Conservation (phyloP, 331 rosid species). For the Stylosanthes scabra region DNA sequence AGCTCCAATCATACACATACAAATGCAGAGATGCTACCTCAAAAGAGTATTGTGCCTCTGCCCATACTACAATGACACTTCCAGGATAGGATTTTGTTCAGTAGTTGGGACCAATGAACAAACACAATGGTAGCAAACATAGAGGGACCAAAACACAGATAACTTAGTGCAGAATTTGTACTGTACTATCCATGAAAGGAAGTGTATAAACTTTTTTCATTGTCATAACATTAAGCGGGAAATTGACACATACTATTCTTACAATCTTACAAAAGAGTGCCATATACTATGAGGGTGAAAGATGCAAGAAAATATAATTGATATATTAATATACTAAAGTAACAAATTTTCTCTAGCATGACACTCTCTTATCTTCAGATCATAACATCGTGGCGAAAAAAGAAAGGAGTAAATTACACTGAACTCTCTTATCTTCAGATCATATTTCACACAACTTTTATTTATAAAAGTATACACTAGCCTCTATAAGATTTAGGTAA, state of each 20-base stretch:
- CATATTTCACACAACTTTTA: too few relatives aligned
- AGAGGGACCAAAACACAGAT: conserved; percentile 41
- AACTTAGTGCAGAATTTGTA: conserved; percentile 16
- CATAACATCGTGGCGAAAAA: too few relatives aligned
- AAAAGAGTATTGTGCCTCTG: conserved; percentile 37
- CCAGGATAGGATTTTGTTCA: conserved; percentile 46
- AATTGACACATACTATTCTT: background rate
- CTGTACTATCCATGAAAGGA: background rate
- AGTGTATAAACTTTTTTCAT: conserved; percentile 11
- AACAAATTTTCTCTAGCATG: background rate
- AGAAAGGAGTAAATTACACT: background rate
- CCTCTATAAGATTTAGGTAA: too few relatives aligned
- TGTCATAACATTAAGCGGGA: conserved; percentile 15
- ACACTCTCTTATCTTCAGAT: background rate
- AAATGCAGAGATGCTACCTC: conserved; percentile 17
- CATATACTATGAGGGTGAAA: background rate
- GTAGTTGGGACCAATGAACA: conserved; percentile 41
- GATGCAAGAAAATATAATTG: background rate
- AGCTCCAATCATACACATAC: conserved; percentile 13
- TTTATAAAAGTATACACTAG: too few relatives aligned
- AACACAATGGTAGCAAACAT: conserved; percentile 21
- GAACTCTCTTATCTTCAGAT: too few relatives aligned
- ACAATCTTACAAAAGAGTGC: background rate
- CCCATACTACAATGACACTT: conserved; percentile 48
- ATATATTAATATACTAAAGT: background rate